Evolutionary conservation across 371 early-diverging fungal genomes (phyloP).

Genomic region (Mucor piriformis): DNA sequence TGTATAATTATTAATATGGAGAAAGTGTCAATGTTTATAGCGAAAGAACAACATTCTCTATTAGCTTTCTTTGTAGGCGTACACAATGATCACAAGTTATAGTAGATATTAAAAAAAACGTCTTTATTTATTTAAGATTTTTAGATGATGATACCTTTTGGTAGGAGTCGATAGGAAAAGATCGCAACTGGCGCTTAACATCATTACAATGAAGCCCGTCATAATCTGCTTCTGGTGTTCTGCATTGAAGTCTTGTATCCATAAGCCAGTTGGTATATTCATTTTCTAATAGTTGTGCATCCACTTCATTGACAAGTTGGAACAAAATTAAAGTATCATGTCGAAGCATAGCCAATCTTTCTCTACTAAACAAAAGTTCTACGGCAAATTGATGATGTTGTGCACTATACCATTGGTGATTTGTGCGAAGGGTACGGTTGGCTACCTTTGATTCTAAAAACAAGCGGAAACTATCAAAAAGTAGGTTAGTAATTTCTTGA

Average conservation of each 20-base stretch:
- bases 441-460: slow-evolving; percentile 24
- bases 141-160: not conserved
- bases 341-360: slow-evolving; percentile 59
- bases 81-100: no score
- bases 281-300: slow-evolving; percentile 54
- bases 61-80: no score
- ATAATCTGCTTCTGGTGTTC: slow-evolving; percentile 19
- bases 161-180: slow-evolving; percentile 11
- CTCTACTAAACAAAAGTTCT: slow-evolving; percentile 55
- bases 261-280: slow-evolving; percentile 66
- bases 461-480: slow-evolving; percentile 22
- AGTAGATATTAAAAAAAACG: no score
- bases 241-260: slow-evolving; percentile 56
- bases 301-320: slow-evolving; percentile 58
- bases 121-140: not conserved
- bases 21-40: no score
- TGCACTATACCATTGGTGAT: slow-evolving; percentile 37
- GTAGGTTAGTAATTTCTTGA: not conserved
- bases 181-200: slow-evolving; percentile 22
- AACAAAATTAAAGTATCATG: slow-evolving; percentile 61
- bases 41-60: no score
- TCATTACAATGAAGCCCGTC: slow-evolving; percentile 22
- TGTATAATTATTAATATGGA: no score
- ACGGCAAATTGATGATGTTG: slow-evolving; percentile 56
- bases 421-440: slow-evolving; percentile 9